A percentile compares a stretch with the other conserved stretches of the same genome.
These are phyloP conservation scores for Ensete ventricosum DNA, from an alignment of 176 grass and related monocot species.

Conservation along the genomic window DNA sequence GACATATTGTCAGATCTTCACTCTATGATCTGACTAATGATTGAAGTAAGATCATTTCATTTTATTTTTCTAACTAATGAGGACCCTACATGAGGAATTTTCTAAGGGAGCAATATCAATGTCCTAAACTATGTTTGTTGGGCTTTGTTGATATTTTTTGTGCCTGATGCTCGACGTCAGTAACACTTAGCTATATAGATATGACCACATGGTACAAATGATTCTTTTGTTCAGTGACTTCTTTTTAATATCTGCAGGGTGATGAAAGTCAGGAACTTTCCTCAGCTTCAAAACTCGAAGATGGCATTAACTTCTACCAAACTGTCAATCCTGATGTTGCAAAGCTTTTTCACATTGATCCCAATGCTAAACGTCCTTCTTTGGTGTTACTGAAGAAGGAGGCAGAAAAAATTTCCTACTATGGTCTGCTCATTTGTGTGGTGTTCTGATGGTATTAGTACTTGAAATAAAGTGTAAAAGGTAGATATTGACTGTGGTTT, in stretches of 20 bases:
- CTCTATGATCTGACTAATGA: no score
- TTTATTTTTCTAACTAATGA: no score
- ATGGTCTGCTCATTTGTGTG: slow-evolving; percentile 35
- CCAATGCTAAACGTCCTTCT: slow-evolving; percentile 46
- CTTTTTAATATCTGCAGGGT: slow-evolving; percentile 42
- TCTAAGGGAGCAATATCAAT: no score
- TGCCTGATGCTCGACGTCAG: no score
- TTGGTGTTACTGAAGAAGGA: slow-evolving; percentile 81
- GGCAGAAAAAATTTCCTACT: slow-evolving; percentile 71
- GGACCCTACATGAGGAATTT: no score
- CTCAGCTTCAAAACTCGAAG: slow-evolving; percentile 78
- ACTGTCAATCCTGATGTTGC: slow-evolving; percentile 59
- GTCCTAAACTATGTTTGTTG: no score
- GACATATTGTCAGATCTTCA: no score
- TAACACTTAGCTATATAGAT: no score
- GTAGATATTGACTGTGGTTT: background rate
- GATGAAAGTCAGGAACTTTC: slow-evolving; percentile 58
- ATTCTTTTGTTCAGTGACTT: background rate
- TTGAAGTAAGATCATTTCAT: no score
- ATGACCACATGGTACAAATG: no score
- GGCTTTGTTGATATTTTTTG: no score
- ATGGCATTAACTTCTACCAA: slow-evolving; percentile 80
- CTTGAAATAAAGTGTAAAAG: background rate
- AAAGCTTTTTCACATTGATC: slow-evolving; percentile 76
- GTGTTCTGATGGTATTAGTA: background rate